Conservation (phyloP, 1,284 basidiomycete species). For the Apiotrichum sp. region DNA sequence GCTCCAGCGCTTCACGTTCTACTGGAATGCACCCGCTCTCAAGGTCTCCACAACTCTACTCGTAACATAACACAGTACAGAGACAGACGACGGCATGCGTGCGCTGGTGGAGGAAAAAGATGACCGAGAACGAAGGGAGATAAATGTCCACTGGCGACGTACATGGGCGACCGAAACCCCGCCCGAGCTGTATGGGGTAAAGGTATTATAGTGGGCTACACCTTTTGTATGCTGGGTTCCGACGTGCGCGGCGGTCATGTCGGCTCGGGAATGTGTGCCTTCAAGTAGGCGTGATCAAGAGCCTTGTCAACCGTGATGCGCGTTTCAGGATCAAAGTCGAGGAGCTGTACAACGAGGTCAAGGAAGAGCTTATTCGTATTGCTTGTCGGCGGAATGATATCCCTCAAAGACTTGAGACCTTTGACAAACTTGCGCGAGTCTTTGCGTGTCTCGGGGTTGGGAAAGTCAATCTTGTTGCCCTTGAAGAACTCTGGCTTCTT, state of each 20-base stretch:
- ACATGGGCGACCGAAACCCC: too few species aligned
- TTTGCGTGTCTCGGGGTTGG: constrained; percentile 74
- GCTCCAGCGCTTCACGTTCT: too few species aligned
- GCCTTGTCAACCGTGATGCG: constrained; percentile 82
- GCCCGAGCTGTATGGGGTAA: too few species aligned
- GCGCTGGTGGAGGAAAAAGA: background rate
- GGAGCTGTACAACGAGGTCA: constrained; percentile 76
- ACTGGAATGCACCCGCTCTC: too few species aligned
- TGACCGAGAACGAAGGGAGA: background rate
- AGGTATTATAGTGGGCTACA: background rate
- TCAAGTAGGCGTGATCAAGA: constrained; percentile 77
- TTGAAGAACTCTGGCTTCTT: constrained; percentile 85
- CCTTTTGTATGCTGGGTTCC: too few species aligned
- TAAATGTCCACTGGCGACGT: background rate
- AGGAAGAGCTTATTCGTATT: constrained; percentile 64
- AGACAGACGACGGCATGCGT: background rate
- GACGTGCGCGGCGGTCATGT: too few species aligned
- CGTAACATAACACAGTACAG: constrained; percentile 10
- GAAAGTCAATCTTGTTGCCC: constrained; percentile 79
- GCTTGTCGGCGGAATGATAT: constrained; percentile 70
- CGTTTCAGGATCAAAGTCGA: constrained; percentile 84
- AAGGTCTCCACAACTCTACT: constrained; percentile 1
- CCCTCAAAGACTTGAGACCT: constrained; percentile 69
- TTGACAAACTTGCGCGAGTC: constrained; percentile 92
- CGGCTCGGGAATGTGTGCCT: constrained; percentile 16